These are phyloP conservation scores for Hyaloperonospora brassicae DNA, from an alignment of 352 stramenopile species.

Conservation along the genomic window DNA sequence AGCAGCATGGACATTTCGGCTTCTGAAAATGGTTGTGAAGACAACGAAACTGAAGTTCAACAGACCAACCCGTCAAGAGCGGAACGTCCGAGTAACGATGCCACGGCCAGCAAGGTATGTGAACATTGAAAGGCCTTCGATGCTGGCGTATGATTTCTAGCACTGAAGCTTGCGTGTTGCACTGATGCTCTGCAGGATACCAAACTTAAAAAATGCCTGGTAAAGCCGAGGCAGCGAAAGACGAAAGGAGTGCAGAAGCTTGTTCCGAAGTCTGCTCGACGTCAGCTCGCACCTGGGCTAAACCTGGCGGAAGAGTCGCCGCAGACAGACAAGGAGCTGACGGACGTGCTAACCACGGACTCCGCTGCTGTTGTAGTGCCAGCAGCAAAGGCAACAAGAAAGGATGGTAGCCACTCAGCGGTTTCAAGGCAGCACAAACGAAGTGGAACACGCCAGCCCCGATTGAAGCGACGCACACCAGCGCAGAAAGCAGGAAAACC, in stretches of 20 bases:
- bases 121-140: no score
- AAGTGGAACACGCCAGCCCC: slow-evolving; percentile 9
- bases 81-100: no score
- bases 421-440: background rate
- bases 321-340: slow-evolving; percentile 16
- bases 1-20: no score
- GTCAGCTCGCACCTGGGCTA: slow-evolving; percentile 12
- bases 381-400: slow-evolving; percentile 1
- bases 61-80: no score
- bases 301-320: slow-evolving; percentile 17
- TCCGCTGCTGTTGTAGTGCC: background rate
- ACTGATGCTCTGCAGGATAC: slow-evolving; percentile 3
- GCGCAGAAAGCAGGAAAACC: slow-evolving; percentile 22
- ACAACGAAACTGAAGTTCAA: no score
- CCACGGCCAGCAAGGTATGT: no score
- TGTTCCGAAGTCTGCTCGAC: slow-evolving; percentile 18
- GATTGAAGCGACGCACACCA: slow-evolving; percentile 22
- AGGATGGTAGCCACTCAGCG: background rate
- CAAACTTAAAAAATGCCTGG: slow-evolving; percentile 2
- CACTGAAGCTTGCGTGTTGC: no score
- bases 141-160: no score
- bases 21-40: no score
- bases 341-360: slow-evolving; percentile 5
- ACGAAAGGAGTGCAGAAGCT: slow-evolving; percentile 10
- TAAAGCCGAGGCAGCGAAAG: slow-evolving; percentile 14